A percentile compares a stretch with the other conserved stretches of the same genome.
Evolutionary conservation across 345 rosid genomes (phyloP).

Genomic region (Eucalyptus cloeziana): DNA sequence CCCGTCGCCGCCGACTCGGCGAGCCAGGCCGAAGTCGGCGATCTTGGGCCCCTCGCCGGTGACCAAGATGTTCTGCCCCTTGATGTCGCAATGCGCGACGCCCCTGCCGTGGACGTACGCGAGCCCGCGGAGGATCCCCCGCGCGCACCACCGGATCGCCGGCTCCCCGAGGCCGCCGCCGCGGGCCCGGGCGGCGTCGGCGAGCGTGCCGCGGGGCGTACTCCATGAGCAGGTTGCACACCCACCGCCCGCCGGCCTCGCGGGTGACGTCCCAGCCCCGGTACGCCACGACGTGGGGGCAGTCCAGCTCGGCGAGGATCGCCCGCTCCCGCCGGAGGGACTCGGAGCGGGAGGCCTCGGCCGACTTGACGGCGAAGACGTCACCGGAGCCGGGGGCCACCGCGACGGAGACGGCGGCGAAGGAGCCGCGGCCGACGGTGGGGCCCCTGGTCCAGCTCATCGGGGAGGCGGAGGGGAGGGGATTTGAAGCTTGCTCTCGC

Average conservation of each 20-base stretch:
- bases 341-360: slow-evolving; percentile 21
- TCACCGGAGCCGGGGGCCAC: slow-evolving; percentile 3
- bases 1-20: slow-evolving; percentile 1
- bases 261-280: slow-evolving; percentile 40
- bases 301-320: slow-evolving; percentile 19
- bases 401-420: slow-evolving; percentile 37
- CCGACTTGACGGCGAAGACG: slow-evolving; percentile 46
- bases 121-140: slow-evolving; percentile 33
- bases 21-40: slow-evolving; percentile 61
- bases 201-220: slow-evolving; percentile 57
- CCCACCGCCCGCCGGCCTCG: slow-evolving; percentile 30
- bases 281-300: slow-evolving; percentile 55
- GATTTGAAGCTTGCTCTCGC: background rate
- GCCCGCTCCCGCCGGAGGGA: slow-evolving; percentile 20
- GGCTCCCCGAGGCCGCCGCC: slow-evolving; percentile 36
- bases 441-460: slow-evolving; percentile 54
- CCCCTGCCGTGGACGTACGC: slow-evolving; percentile 47
- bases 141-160: slow-evolving; percentile 24
- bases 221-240: slow-evolving; percentile 58
- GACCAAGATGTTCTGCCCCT: slow-evolving; percentile 38
- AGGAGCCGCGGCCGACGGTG: slow-evolving; percentile 44
- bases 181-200: slow-evolving; percentile 6
- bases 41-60: slow-evolving; percentile 22
- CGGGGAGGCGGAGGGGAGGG: background rate
- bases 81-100: slow-evolving; percentile 69